Evolutionary conservation across 352 stramenopile genomes (phyloP), one percentile per base, ranked within the genome.

Genomic region (Globisporangium iwayamae): DNA sequence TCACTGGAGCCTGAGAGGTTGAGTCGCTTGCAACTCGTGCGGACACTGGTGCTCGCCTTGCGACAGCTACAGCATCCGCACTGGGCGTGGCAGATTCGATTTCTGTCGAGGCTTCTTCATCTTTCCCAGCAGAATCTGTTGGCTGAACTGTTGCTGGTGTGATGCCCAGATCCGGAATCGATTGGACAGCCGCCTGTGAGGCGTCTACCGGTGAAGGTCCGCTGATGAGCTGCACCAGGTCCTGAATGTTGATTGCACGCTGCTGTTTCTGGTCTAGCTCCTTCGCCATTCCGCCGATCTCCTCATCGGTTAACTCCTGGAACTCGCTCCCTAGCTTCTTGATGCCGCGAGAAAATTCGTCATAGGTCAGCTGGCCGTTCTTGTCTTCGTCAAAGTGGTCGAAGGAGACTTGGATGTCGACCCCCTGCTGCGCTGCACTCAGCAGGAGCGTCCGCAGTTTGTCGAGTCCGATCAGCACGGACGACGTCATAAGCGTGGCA

Each of bases 311-410:
- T 25, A 85, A 59, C 4, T 53, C 66, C 1, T 69, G 38, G 11
- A 91, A 79, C 18, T 85, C 72, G 4, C 62, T 16, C 2, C 79
- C 78, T 0, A 89, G 64, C 38, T 79, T 72, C 1, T 69, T 68
- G 9, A 91, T 56, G 28, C 71, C 78, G 25, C 48, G 57, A 11
- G 66, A 28, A 45, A 96, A 93, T 28, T 91, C 80, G 1, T 76
- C 60, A 57, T 85, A 79, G 5, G 72, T 72, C 9, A 97, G 59
- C 9, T 71, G 52, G 3, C 81, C 82, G 14, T 80, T 87, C 10
- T 72, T 68, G 52, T 90, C 74, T 58, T 81, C 86, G 68, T 96
- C 87, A 56, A 96, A 94, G 64, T 93, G 83, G n/a, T 70, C 66
- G 52, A 96, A 92, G 4, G 80, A 78, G 7, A 73, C 61, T 10